Conservation (phyloP, 768 basidiomycete species). For the Boletus rufocinnamomeus region DNA sequence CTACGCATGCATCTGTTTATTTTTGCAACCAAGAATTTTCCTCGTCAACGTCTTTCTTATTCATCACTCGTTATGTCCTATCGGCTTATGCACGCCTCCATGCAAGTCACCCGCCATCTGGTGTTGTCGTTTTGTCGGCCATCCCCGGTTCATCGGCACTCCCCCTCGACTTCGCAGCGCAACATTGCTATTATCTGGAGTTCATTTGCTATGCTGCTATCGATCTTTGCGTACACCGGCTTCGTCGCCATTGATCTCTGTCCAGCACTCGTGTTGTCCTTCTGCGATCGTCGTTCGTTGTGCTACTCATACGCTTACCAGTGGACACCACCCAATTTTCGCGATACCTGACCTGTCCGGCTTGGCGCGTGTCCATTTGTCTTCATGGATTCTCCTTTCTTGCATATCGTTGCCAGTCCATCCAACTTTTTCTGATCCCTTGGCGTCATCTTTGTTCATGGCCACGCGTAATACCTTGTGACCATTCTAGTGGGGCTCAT, state of each 20-base stretch:
- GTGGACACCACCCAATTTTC: conserved; percentile 6
- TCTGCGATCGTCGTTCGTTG: conserved; percentile 13
- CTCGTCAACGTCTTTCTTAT: conserved; percentile 23
- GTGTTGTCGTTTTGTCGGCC: conserved; percentile 28
- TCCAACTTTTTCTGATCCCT: not conserved
- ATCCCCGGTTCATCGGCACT: conserved; percentile 2
- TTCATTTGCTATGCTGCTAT: conserved; percentile 27
- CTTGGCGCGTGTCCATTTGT: conserved; percentile 13
- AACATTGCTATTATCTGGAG: conserved; percentile 23
- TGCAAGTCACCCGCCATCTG: conserved; percentile 1
- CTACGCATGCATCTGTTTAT: conserved; percentile 31
- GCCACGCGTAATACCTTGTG: conserved; percentile 9
- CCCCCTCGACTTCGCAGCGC: conserved; percentile 5
- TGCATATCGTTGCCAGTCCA: conserved; percentile 23
- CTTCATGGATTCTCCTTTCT: conserved; percentile 17
- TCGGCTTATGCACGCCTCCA: conserved; percentile 14
- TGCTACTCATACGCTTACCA: conserved; percentile 16
- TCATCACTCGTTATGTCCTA: conserved; percentile 27
- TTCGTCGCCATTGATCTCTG: conserved; percentile 20
- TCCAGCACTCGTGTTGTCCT: conserved; percentile 17
- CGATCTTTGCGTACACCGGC: conserved; percentile 25
- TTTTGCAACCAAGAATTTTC: conserved; percentile 29
- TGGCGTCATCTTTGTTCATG: conserved; percentile 1
- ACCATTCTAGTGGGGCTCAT: conserved; percentile 11
- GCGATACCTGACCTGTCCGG: conserved; percentile 21